Evolutionary conservation across 352 stramenopile species (phyloP), one percentile per base, ranked within the genome.

Genomic region (Thalassiosira tumida): DNA sequence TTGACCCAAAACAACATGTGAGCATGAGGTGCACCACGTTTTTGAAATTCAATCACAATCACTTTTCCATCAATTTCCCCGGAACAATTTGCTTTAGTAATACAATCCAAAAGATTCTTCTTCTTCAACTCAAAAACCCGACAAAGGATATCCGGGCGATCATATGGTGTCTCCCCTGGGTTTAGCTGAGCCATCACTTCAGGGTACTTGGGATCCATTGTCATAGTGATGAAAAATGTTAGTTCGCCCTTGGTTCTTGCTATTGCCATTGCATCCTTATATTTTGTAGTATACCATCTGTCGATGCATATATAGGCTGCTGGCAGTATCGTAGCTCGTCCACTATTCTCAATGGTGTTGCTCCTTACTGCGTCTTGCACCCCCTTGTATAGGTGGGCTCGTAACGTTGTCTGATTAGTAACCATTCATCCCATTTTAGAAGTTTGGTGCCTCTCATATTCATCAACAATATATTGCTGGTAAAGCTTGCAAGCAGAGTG

Each of bases 1-100:
- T 96, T 77, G 31, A 96, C 95, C 2, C 37, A 67, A 33, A 96
- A 26, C 3, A 96, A 47, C 21, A 96, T 95, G 73, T 97, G 96
- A 0, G 88, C 90, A 40, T 97, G 96, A n/a, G 93, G 91, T 15
- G 95, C 67, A 0, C 92, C 96, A 4, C 94, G 86, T 70, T 97
- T 96, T 78, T 97, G 88, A 40, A 95, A 97, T 81, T 96, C 91
- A 54, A 97, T 94, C 4, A 95, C 88, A 41, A 90, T 83, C 6
- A 95, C 90, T 29, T 91, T 37, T 0, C 84, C 93, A 1, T 93
- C 38, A 24, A 84, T 17, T 4, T 94, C 24, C 17, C 93, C 92
- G 38, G 95, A 92, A 24, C 93, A 83, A 17, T 85, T 54, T 50
- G 89, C 85, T 31, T 95, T 80, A 14, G 91, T 81, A 2, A 97